Evolutionary conservation across 768 basidiomycete genomes (phyloP), one percentile per base, ranked within the genome.

Genomic region (Ramaria rubella): DNA sequence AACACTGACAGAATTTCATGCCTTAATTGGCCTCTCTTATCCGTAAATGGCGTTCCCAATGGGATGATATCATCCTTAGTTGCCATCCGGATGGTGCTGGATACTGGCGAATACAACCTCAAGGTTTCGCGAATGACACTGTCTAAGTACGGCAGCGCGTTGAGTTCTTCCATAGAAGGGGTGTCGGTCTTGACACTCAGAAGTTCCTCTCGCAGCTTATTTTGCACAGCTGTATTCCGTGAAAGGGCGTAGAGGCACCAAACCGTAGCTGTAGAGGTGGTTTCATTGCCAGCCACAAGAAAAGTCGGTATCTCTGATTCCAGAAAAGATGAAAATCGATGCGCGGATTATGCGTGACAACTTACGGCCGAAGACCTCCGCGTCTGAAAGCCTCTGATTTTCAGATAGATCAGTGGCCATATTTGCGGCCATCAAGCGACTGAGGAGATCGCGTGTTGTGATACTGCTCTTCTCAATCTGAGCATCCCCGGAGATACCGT

Each of bases 91-190:
- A 72, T 55, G 0, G 75, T 75, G 15, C 59, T 60, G 0, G 75
- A 68, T 2, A 85, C 75, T 0, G 83, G 82, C 0, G 81, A 52
- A 58, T 86, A 73, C 1, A 83, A 45, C 0, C 85, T 77, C 55
- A 87, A 66, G 0, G 76, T 79, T 68, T 87, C 86, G 7, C 79
- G 76, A 2, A 85, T 73, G 9, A 86, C 77, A 19, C 72, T 72
- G 59, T 88, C 88, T n/a, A 90, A 80, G 62, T 86, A 88, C 0
- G 83, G 77, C 3, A 92, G 72, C 3, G 76, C 71, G 55, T 80
- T 77, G 1, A 90, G 75, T 30, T 83, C 77, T 30, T 90, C 87
- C 82, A 88, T 86, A 3, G 77, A 75, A 2, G 86, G 86, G 1
- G 69, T 78, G 9, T 85, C 80, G 0, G 79, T 81, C 1, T 73